Base-by-base conservation (phyloP, 2,329 filamentous ascomycete species). In the Malbranchea zuffiana region DNA sequence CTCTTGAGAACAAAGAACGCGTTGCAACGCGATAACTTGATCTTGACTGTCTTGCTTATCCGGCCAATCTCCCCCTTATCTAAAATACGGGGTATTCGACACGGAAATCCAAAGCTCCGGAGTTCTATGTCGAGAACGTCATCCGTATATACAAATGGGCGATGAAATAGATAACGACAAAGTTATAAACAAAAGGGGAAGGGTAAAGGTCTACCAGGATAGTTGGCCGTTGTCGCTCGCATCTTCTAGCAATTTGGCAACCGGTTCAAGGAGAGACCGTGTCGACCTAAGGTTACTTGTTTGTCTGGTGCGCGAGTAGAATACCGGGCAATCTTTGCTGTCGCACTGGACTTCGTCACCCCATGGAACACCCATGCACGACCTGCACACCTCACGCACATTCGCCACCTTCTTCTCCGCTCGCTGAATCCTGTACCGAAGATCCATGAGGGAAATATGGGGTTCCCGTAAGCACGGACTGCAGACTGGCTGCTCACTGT, bases 321-420 rank as follows among this genome's bases (percentile, higher is more conserved):
- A 96, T 0, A 94, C 84, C 0, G 87, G 82, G 54, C 90, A 98
- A 60, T 94, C 88, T 55, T 82, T 76, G 56, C 82, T 93, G 53
- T 94, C 85, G 54, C 90, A 98, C 26, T 61, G 69, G n/a, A 95
- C 78, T 21, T 81, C 75, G 24, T 95, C 88, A 2, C 75, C 65
- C 45, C 77, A 80, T 3, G 80, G 68, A 12, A 87, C 54, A 1
- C 76, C 78, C 25, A 84, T 78, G 57, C 90, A 98, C 49, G 74
- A 82, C 42, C 80, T 75, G 59, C 90, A 98, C 6, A 94, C 65
- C 33, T 67, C 69, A 25, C 80, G 66, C 5, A 94, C 60, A 42
- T 85, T 74, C 29, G 65, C 56, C 7, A 74, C 71, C 42, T 71
- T 74, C 48, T 65, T 69, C 57, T 93, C 82, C 33, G 75, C 74